A percentile compares a stretch with the other conserved stretches of the same genome.
Evolutionary conservation across 2,329 filamentous ascomycete species (phyloP).

Genomic region (Colletotrichum neosansevieriae): DNA sequence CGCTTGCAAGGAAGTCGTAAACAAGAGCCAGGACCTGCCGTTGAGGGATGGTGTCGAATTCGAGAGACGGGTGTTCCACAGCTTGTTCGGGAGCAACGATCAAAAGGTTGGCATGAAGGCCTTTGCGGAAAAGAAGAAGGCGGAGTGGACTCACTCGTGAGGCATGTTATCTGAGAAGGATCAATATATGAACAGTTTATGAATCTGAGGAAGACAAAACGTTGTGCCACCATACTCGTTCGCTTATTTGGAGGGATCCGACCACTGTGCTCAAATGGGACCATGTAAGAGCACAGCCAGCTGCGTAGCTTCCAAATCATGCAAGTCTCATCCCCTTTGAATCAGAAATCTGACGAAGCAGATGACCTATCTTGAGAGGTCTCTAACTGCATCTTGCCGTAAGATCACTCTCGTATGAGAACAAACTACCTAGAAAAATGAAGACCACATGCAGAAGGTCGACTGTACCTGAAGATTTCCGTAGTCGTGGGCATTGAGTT

Average conservation of each 20-base stretch:
- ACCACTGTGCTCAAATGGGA: conserved; percentile 4
- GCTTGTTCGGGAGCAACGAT: conserved; percentile 91
- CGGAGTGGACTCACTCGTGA: conserved; percentile 88
- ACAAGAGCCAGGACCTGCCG: conserved; percentile 94
- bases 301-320: conserved; percentile 19
- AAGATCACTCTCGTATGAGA: background rate
- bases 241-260: conserved; percentile 21
- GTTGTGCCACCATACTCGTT: conserved; percentile 19
- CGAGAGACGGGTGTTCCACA: conserved; percentile 93
- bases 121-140: conserved; percentile 94
- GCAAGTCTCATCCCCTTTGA: background rate
- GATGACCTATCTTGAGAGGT: conserved; percentile 15
- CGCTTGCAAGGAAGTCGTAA: conserved; percentile 97
- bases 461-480: conserved; percentile 12
- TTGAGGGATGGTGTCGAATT: conserved; percentile 93
- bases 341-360: background rate
- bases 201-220: conserved; percentile 26
- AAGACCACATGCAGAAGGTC: background rate
- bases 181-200: conserved; percentile 22
- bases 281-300: conserved; percentile 35
- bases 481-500: conserved; percentile 13
- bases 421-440: background rate
- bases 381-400: background rate
- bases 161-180: background rate
- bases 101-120: conserved; percentile 98